phyloP scores from a whole-genome alignment of 257 asterid species.

The Gentiana dahurica region DNA sequence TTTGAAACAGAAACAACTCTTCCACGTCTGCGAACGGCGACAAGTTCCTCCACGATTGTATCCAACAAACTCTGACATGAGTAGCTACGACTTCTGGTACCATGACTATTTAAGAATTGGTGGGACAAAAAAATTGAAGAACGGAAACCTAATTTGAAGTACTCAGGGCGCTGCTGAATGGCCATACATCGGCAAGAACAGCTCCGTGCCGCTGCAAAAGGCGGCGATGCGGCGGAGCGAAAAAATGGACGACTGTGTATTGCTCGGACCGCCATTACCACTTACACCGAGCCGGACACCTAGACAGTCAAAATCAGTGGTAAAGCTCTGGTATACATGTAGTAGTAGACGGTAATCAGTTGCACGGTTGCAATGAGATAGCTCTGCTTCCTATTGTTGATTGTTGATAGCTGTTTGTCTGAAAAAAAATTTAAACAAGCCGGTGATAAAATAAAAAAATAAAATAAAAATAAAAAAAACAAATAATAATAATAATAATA shows the following conservation, averaged over 20 bases:
- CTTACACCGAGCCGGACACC: too few relatives aligned
- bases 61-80: conserved; percentile 54
- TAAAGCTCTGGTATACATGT: too few relatives aligned
- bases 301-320: too few relatives aligned
- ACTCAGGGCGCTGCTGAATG: not conserved
- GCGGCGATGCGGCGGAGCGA: conserved; percentile 61
- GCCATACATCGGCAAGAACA: conserved; percentile 21
- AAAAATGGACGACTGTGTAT: conserved; percentile 48
- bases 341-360: too few relatives aligned
- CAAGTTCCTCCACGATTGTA: conserved; percentile 45
- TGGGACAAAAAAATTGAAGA: conserved; percentile 21
- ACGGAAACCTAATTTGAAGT: conserved; percentile 16
- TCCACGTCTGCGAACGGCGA: conserved; percentile 33
- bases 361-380: too few relatives aligned
- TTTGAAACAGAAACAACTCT: conserved; percentile 42
- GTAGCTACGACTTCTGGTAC: conserved; percentile 34
- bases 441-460: too few relatives aligned
- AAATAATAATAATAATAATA: too few relatives aligned
- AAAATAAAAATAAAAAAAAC: too few relatives aligned
- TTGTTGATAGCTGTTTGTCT: too few relatives aligned
- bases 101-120: conserved; percentile 17
- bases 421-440: too few relatives aligned
- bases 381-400: too few relatives aligned
- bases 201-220: conserved; percentile 30
- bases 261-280: conserved; percentile 64